Base-by-base conservation (phyloP, 805 yeast genomes). In the Kockiozyma suomiensis region DNA sequence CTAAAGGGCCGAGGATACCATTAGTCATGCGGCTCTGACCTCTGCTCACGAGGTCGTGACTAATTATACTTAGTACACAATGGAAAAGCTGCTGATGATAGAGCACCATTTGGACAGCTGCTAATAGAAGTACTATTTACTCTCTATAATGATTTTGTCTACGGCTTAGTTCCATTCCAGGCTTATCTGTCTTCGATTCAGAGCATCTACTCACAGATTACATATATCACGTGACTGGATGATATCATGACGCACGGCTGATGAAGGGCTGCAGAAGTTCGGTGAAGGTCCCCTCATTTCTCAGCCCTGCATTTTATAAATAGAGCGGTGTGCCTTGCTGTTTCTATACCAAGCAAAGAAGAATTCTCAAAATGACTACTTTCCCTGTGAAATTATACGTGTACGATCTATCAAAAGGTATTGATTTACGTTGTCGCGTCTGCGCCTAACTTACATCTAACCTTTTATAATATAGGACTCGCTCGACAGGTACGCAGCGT, bases 321-420 rank as follows among this genome's bases (percentile, higher is more conserved):
- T 19, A 21, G 28, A 17, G 15, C 50, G 4, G 17, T 8, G 17
- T 48, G 15, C 10, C n/a, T 25, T 48, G 25, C 33, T 32, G 21
- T n/a, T 5, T 28, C 6, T 33, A 30, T 33, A 7, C 28, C n/a
- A 12, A 13, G 17, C 30, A 33, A 19, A 12, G 19, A 10, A 25
- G 4, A 1, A 23, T 17, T 8, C 7, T 1, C 13, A 35, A 0
- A 19, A 49, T 49, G 53, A 49, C 53, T 21, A 33, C 33, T 21
- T 49, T 25, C 21, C 73, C 78, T 3, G 87, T 84, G 8, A 72
- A 82, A 65, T 79, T 84, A 2, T 81, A 82, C 67, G 86, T 85
- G 10, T 85, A 85, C 66, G 90, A 85, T 65, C 77, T 85, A 21
- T 82, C 88, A 1, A 78, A 50, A 42, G 69, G 69, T 56, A 51